phyloP scores from a whole-genome alignment of 441 rosid species.

The Lepidium campestre region DNA sequence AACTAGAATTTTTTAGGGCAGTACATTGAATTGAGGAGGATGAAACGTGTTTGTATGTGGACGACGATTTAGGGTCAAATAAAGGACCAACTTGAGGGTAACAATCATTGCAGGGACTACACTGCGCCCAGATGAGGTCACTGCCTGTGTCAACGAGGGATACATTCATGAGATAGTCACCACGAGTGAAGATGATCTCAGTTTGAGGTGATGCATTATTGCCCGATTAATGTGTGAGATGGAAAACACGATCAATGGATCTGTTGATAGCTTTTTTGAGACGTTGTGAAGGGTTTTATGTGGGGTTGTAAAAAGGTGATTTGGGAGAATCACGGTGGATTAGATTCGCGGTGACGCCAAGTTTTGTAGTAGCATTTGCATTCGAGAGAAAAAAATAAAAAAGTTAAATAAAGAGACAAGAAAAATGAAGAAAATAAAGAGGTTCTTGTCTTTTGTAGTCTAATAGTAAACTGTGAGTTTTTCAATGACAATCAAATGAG shows the following conservation, averaged over 20 bases:
- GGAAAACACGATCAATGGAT: slow-evolving; percentile 19
- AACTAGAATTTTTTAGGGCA: neutral
- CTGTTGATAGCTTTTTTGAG: slow-evolving; percentile 22
- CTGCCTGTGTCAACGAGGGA: slow-evolving; percentile 48
- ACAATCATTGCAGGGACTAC: slow-evolving; percentile 35
- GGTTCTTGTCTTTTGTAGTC: neutral
- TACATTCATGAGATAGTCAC: slow-evolving; percentile 35
- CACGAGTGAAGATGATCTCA: neutral
- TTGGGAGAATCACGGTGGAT: slow-evolving; percentile 18
- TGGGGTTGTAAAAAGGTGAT: slow-evolving; percentile 32
- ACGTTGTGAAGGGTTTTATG: slow-evolving; percentile 26
- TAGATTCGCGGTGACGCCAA: neutral
- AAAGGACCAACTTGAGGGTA: slow-evolving; percentile 23
- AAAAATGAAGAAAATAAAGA: neutral
- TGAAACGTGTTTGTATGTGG: slow-evolving; percentile 29
- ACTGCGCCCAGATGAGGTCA: slow-evolving; percentile 49
- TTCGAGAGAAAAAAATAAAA: neutral
- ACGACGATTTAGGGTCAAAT: slow-evolving; percentile 34
- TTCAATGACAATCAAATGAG: neutral
- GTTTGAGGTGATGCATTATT: slow-evolving; percentile 5
- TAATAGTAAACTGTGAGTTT: neutral
- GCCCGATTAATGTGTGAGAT: neutral
- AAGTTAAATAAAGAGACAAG: neutral
- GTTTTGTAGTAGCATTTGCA: neutral
- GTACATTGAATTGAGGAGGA: slow-evolving; percentile 29